These are phyloP conservation scores for Raffaelea deltoideospora DNA, from an alignment of 2,329 filamentous ascomycete genomes.

Conservation along the genomic window DNA sequence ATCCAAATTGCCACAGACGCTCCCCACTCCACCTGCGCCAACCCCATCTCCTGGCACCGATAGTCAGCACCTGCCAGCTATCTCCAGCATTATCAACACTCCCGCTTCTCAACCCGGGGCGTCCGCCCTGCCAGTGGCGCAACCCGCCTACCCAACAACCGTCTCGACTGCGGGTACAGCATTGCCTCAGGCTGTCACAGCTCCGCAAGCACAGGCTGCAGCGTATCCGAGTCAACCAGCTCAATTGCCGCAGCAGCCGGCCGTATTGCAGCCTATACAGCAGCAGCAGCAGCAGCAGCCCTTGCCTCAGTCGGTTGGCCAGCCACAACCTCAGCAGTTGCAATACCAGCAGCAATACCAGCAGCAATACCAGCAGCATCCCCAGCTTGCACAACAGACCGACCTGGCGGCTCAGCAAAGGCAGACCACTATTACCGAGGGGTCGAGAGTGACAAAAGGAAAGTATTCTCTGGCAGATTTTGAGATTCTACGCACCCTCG, in stretches of 20 bases:
- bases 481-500: slow-evolving; percentile 74
- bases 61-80: slow-evolving; percentile 60
- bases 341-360: slow-evolving; percentile 10
- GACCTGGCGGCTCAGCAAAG: slow-evolving; percentile 10
- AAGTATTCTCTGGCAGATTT: slow-evolving; percentile 95
- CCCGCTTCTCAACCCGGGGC: too few species aligned
- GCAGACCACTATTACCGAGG: slow-evolving; percentile 11
- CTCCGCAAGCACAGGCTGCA: neutral
- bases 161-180: too few species aligned
- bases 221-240: neutral
- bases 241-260: slow-evolving; percentile 14
- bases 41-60: slow-evolving; percentile 28
- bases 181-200: neutral
- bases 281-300: neutral
- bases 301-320: neutral
- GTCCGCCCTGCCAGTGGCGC: too few species aligned
- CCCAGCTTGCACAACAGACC: slow-evolving; percentile 10
- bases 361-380: slow-evolving; percentile 4
- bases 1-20: slow-evolving; percentile 14
- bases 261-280: neutral
- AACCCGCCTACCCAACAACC: slow-evolving; percentile 8
- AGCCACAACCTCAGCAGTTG: slow-evolving; percentile 9
- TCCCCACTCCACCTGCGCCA: slow-evolving; percentile 13
- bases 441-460: slow-evolving; percentile 68
- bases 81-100: slow-evolving; percentile 69